A percentile compares a stretch with the other conserved stretches of the same genome.
phyloP scores from a whole-genome alignment of 192 early-diverging fungal species.

The Physocladia obscura region DNA sequence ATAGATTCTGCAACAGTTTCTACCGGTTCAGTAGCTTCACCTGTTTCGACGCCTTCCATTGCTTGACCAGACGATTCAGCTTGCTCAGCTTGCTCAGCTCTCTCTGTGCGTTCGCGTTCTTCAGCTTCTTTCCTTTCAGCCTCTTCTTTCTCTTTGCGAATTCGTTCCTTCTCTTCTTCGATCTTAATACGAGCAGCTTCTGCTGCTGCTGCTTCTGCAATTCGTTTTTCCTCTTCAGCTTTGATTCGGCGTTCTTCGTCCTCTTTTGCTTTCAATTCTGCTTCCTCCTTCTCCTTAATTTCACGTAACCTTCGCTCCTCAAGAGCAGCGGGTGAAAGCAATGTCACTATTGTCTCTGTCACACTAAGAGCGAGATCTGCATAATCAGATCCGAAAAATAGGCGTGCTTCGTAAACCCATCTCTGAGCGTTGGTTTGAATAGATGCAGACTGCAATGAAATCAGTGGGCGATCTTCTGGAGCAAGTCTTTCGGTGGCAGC shows the following conservation, averaged over 20 bases:
- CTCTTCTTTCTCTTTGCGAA: constrained; percentile 33
- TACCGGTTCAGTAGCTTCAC: background rate
- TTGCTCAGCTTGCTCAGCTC: constrained; percentile 2
- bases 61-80: constrained; percentile 32
- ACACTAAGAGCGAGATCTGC: constrained; percentile 61
- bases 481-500: background rate
- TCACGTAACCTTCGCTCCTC: constrained; percentile 40
- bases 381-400: constrained; percentile 67
- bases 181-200: constrained; percentile 53
- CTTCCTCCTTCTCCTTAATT: constrained; percentile 28
- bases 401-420: constrained; percentile 83
- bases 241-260: constrained; percentile 53
- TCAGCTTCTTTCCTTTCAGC: constrained; percentile 18
- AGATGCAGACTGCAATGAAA: background rate
- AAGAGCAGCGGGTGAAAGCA: constrained; percentile 74
- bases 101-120: background rate
- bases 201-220: constrained; percentile 25
- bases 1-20: constrained; percentile 5
- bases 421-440: constrained; percentile 48
- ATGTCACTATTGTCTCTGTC: constrained; percentile 65
- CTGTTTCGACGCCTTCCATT: constrained; percentile 30
- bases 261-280: constrained; percentile 48
- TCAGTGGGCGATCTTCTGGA: constrained; percentile 1
- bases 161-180: constrained; percentile 59
- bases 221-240: constrained; percentile 35